phyloP scores from a whole-genome alignment of 108 stramenopile genomes.

The Chaetoceros muelleri region DNA sequence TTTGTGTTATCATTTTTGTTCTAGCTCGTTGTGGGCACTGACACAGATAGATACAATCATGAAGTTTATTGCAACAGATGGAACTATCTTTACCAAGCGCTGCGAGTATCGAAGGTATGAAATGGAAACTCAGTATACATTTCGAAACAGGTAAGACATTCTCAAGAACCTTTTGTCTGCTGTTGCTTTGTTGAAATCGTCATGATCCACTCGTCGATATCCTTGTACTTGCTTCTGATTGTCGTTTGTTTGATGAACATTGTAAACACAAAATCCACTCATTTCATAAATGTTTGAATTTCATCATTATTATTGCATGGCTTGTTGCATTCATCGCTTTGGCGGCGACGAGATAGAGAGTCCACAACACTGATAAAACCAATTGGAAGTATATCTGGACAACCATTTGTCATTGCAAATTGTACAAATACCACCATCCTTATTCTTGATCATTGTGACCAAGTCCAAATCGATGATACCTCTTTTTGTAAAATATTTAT shows the following conservation, averaged over 20 bases:
- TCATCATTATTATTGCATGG: too few species aligned
- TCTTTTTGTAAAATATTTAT: conserved; percentile 52
- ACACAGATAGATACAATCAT: neutral
- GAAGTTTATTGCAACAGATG: conserved; percentile 61
- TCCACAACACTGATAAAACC: conserved; percentile 32
- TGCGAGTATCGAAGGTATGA: conserved; percentile 49
- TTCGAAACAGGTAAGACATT: conserved; percentile 21
- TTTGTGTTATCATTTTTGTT: too few species aligned
- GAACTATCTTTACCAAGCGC: conserved; percentile 41
- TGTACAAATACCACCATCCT: conserved; percentile 37
- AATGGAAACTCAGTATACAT: conserved; percentile 67
- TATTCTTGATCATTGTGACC: conserved; percentile 51
- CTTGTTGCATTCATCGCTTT: too few species aligned
- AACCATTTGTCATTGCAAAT: conserved; percentile 53
- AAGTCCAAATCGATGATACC: conserved; percentile 59
- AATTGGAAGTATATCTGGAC: conserved; percentile 52
- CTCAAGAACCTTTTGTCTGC: neutral
- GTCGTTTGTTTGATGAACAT: too few species aligned
- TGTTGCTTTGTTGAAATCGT: neutral
- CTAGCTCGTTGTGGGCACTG: neutral
- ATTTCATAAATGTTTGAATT: too few species aligned
- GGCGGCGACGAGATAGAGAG: too few species aligned
- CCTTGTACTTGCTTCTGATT: too few species aligned
- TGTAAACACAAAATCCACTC: too few species aligned
- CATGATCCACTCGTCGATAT: neutral